Base-by-base conservation (phyloP, 495 filamentous ascomycete species). In the Aspergillus ostianus region DNA sequence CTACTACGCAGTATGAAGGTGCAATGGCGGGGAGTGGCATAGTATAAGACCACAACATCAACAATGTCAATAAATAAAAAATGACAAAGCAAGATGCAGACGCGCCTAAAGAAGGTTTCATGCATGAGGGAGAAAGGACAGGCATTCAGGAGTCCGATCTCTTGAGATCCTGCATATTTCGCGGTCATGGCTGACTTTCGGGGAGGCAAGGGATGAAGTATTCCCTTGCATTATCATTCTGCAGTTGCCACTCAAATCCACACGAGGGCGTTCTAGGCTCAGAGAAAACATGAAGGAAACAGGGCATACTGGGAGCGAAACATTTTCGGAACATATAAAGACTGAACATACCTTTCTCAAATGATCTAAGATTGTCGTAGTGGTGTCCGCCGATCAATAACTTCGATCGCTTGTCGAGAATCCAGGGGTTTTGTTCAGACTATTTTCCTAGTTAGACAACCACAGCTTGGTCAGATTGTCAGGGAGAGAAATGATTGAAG, bases 191-290 rank as follows among this genome's bases (percentile, higher is more conserved):
- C 21, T 26, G 21, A 49, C 13, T 19, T 10, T 13, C 21, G 47
- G 21, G 18, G 47, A 49, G 21, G 47, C 47, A 50, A 61, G 56
- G 61, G 58, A 63, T 58, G 61, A 57, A 4, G 64, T 26, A 18
- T 12, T 32, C 50, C 64, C 64, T 67, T 67, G 64, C 64, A 54
- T 57, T 20, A 26, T 49, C 21, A 19, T 49, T 49, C 47, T 20
- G 18, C 4, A 49, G 7, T 49, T 49, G 47, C 47, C 47, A 49
- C 47, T 26, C 19, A 7, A 36, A 17, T 27, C 29, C 50, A 55
- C 57, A 59, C 58, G 55, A 51, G 55, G 44, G 19, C 47, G 32
- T 29, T 19, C 23, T n/a, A 36, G 17, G 26, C 17, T 32, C 20
- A 48, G 26, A 7, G 12, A 10, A 36, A 52, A 47, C 23, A 47